These are phyloP conservation scores for Metroxylon sagu DNA, from an alignment of 176 grass and related monocot species.

Conservation along the genomic window DNA sequence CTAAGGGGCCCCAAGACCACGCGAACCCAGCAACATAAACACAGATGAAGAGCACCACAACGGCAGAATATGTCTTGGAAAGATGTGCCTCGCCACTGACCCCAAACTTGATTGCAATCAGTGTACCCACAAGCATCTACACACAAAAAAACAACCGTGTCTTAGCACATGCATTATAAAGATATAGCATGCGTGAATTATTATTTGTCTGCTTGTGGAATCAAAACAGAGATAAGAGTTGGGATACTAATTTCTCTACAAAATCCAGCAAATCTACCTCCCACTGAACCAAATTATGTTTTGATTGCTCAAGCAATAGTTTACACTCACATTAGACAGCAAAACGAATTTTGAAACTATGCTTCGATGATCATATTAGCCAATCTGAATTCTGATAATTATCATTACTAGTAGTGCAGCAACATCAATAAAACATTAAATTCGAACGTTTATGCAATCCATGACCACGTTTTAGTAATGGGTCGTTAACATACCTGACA, in stretches of 20 bases:
- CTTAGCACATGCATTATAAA: no score
- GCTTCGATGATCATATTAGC: no score
- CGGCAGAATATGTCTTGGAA: constrained; percentile 12
- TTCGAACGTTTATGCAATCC: not conserved
- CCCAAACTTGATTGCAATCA: constrained; percentile 28
- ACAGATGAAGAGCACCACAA: constrained; percentile 32
- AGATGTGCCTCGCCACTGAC: constrained; percentile 13
- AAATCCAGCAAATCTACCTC: no score
- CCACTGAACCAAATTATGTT: no score
- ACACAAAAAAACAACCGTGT: not conserved
- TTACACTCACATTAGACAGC: no score
- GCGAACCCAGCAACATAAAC: constrained; percentile 27
- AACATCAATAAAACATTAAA: not conserved
- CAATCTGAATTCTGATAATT: no score
- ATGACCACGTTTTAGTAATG: not conserved
- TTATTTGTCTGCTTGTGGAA: no score
- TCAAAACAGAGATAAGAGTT: no score
- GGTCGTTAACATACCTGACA: constrained; percentile 19
- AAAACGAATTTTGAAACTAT: no score
- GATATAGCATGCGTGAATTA: no score
- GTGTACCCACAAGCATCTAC: constrained; percentile 25
- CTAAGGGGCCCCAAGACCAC: constrained; percentile 32
- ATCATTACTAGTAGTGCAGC: not conserved
- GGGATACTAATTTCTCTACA: no score
- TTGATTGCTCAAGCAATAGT: no score